Conservation (phyloP, 768 basidiomycete genomes). For the Ramaria sp. region DNA sequence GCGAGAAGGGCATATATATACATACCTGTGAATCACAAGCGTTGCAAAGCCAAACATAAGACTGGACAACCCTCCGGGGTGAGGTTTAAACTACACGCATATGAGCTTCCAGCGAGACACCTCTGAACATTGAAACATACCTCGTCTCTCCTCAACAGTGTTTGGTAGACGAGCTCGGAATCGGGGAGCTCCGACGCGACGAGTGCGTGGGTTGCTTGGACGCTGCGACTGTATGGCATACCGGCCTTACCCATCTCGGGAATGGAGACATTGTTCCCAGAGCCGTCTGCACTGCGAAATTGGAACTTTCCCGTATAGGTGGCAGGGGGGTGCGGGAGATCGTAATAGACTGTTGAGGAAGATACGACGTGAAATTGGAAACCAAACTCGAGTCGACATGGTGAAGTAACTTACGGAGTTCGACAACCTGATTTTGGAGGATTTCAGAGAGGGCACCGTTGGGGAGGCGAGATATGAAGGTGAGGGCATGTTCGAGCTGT, state of each 20-base stretch:
- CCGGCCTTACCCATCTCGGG: constrained; percentile 73
- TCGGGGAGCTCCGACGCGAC: constrained; percentile 66
- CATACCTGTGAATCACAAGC: constrained; percentile 67
- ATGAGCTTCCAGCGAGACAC: background rate
- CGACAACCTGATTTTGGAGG: constrained; percentile 28
- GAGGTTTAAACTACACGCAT: constrained; percentile 46
- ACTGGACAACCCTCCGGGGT: constrained; percentile 70
- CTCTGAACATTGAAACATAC: constrained; percentile 21
- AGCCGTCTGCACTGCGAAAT: constrained; percentile 70
- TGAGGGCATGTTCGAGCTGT: constrained; percentile 63
- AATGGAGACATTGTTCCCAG: constrained; percentile 55
- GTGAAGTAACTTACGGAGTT: constrained; percentile 38
- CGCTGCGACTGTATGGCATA: constrained; percentile 73
- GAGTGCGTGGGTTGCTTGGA: constrained; percentile 56
- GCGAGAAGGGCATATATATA: background rate
- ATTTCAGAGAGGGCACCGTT: constrained; percentile 32
- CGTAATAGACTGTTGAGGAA: constrained; percentile 53
- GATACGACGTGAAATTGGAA: background rate
- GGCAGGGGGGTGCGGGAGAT: constrained; percentile 68
- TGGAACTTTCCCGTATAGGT: constrained; percentile 54
- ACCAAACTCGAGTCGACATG: background rate
- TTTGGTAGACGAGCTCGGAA: constrained; percentile 71
- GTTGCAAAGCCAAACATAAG: constrained; percentile 78
- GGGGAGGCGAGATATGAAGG: constrained; percentile 49
- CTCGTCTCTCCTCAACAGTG: constrained; percentile 60